A percentile compares a stretch with the other conserved stretches of the same genome.
Conservation (phyloP, 306 rosid species). For the Ceratonia siliqua region DNA sequence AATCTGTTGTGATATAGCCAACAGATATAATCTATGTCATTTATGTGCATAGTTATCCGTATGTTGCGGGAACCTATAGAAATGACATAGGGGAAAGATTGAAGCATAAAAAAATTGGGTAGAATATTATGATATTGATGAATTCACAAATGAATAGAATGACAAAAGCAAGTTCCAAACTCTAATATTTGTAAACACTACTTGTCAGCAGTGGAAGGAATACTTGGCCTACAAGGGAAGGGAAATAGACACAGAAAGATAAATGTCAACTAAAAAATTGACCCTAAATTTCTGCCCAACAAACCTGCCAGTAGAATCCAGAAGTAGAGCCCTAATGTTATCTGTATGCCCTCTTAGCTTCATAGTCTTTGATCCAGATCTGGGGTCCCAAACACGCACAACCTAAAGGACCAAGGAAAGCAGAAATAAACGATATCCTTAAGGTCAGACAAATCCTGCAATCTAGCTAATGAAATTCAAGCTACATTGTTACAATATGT, state of each 20-base stretch:
- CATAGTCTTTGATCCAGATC: conserved; percentile 94
- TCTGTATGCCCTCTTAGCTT: conserved; percentile 95
- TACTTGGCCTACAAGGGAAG: no score
- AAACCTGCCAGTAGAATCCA: conserved; percentile 96
- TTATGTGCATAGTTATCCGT: conserved; percentile 4
- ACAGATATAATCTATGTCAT: not conserved
- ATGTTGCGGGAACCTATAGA: conserved; percentile 23
- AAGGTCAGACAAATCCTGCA: conserved; percentile 17
- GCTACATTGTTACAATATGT: not conserved
- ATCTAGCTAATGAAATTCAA: conserved; percentile 6
- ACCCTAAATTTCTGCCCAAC: conserved; percentile 34
- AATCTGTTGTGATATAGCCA: conserved; percentile 2
- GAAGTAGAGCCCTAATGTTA: conserved; percentile 88
- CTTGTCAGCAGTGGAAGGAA: no score
- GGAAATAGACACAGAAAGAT: not conserved
- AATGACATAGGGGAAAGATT: conserved; percentile 14
- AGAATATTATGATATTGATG: not conserved
- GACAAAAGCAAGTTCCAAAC: not conserved
- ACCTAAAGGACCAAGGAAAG: conserved; percentile 54
- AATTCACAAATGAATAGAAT: not conserved
- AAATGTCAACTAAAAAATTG: conserved; percentile 28
- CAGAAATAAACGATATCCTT: conserved; percentile 20
- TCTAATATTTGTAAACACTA: not conserved
- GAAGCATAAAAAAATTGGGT: not conserved
- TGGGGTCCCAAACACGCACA: conserved; percentile 97